Percentiles rank a stretch among this genome's conserved stretches.
Evolutionary conservation across 1,284 basidiomycete species (phyloP).

Genomic region (Cryptococcus wingfieldii): DNA sequence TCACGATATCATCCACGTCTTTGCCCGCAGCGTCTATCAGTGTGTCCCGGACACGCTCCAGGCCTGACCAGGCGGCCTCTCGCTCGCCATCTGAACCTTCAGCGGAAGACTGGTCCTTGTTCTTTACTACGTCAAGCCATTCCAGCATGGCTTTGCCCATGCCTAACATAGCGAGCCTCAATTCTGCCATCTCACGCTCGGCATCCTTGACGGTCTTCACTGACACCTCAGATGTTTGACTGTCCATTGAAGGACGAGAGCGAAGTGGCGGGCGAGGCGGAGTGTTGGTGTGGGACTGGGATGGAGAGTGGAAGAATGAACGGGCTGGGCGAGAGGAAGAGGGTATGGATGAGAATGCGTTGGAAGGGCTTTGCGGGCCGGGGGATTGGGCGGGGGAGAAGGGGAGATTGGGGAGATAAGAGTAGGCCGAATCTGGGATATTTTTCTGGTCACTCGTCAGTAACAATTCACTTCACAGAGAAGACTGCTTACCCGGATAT

Average conservation of each 20-base stretch:
- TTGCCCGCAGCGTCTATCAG: constrained; percentile 38
- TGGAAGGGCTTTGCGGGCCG: constrained; percentile 12
- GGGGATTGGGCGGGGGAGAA: constrained; percentile 32
- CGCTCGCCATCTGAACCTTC: background rate
- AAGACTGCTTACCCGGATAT: constrained; percentile 36
- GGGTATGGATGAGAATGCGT: constrained; percentile 33
- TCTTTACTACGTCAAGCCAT: constrained; percentile 30
- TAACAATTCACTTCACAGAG: background rate
- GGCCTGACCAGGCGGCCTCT: constrained; percentile 25
- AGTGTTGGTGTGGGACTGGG: background rate
- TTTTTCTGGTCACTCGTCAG: constrained; percentile 58
- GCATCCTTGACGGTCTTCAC: constrained; percentile 35
- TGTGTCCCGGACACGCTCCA: constrained; percentile 33
- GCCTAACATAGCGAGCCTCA: constrained; percentile 42
- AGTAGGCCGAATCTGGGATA: constrained; percentile 61
- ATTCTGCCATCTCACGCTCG: constrained; percentile 43
- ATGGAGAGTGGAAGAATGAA: constrained; percentile 3
- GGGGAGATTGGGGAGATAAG: constrained; percentile 37
- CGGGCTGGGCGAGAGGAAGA: constrained; percentile 25
- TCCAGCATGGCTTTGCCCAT: constrained; percentile 47
- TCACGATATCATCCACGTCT: constrained; percentile 40
- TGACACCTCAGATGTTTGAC: constrained; percentile 14
- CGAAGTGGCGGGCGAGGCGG: constrained; percentile 4
- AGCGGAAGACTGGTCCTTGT: background rate
- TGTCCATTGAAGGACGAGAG: constrained; percentile 17